Base-by-base conservation (phyloP, 2,329 filamentous ascomycete species). In the Epichloe baconii region DNA sequence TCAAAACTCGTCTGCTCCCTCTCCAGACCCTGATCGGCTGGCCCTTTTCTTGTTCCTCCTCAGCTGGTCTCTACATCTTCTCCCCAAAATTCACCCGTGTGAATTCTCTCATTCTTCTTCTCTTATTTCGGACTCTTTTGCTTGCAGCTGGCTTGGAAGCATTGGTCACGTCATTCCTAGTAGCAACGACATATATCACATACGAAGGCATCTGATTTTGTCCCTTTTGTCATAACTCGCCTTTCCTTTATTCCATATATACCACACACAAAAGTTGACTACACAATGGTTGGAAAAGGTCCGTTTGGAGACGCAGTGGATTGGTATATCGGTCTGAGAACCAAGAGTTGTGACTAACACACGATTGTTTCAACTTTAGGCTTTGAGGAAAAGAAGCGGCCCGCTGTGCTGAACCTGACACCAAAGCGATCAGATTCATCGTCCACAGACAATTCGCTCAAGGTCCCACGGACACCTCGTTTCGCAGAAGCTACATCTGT, bases 401-500 rank as follows among this genome's bases (percentile, higher is more conserved):
- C 78, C 58, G 62, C 69, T 65, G 77, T 77, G 52, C 68, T 81
- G 48, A 76, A 78, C 57, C 67, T 81, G 52, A 67, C 71, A 31
- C 71, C 75, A 26, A 64, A 68, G 51, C 72, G 76, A 53, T 71
- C 74, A 44, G 68, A 69, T 48, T 79, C 76, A 14, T 71, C 70
- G 40, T 77, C 76, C 31, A 76, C 76, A 52, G 69, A 71, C 56
- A 74, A 71, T 44, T 81, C 78, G 15, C 70, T 81, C 56, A 86
- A 85, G 70, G 73, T 78, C 40, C 84, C 84, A 55, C 78, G 86
- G 62, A 85, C 83, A 59, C 84, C 86, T 60, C 83, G 86, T 62
- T 91, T 91, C 62, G 85, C 84, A 51, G 86, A 90, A 72, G 86
- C 85, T 44, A 91, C 86, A 34, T 78, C 85, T 31, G 82, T 90